These are phyloP conservation scores for Morella rubra DNA, from an alignment of 306 rosid genomes.

Conservation along the genomic window DNA sequence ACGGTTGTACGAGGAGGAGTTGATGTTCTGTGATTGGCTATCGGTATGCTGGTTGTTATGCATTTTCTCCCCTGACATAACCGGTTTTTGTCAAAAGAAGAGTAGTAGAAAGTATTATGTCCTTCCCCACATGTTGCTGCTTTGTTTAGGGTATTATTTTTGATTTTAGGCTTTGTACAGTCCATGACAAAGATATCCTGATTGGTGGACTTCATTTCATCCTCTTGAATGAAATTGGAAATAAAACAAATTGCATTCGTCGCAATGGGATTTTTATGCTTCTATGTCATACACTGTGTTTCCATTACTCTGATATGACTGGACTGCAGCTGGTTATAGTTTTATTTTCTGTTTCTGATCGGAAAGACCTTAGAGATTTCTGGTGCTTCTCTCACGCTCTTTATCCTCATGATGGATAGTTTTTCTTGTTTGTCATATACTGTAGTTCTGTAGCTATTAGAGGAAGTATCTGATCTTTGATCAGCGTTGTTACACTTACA, in stretches of 20 bases:
- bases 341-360: not conserved
- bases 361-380: not conserved
- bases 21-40: slow-evolving; percentile 23
- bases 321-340: not conserved
- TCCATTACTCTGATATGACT: not conserved
- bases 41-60: slow-evolving; percentile 24
- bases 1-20: slow-evolving; percentile 14
- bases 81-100: slow-evolving; percentile 30
- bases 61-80: slow-evolving; percentile 28
- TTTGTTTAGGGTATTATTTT: slow-evolving; percentile 37
- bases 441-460: not conserved
- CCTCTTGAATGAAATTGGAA: slow-evolving; percentile 24
- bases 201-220: slow-evolving; percentile 37
- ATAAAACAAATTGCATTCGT: not conserved
- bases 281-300: not conserved
- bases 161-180: slow-evolving; percentile 60
- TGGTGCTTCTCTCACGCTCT: not conserved
- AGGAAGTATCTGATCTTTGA: not conserved
- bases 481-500: not conserved
- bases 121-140: slow-evolving; percentile 29
- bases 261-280: not conserved
- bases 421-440: not conserved
- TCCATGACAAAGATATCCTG: slow-evolving; percentile 43
- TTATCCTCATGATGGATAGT: not conserved
- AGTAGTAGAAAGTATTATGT: slow-evolving; percentile 30